phyloP scores from a whole-genome alignment of 2,329 filamentous ascomycete genomes.

The Xylaria sp. region DNA sequence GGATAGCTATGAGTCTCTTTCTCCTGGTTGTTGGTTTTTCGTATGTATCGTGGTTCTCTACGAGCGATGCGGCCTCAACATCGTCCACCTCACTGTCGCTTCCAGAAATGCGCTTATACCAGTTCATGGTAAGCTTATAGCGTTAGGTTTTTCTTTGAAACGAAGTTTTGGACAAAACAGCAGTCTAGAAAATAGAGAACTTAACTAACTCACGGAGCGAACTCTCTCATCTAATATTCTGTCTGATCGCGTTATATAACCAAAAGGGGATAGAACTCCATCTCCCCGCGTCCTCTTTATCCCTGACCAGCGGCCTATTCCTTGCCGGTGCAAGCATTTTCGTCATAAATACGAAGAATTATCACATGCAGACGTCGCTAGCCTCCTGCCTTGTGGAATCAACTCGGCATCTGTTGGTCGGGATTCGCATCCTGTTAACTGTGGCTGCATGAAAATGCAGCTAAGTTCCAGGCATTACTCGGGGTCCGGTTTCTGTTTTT shows the following conservation, averaged over 20 bases:
- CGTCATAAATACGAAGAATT: neutral
- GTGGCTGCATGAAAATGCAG: neutral
- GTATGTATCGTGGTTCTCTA: constrained; percentile 10
- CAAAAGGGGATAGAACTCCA: neutral
- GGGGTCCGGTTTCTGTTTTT: neutral
- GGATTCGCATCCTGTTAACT: neutral
- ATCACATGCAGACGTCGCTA: neutral
- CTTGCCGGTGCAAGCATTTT: neutral
- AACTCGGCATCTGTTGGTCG: neutral
- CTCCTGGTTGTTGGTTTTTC: neutral
- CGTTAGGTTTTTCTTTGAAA: neutral
- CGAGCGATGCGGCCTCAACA: constrained; percentile 3
- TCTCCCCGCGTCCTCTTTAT: neutral
- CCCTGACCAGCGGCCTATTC: neutral
- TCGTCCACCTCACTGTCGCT: neutral
- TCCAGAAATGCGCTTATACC: neutral
- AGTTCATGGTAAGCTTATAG: constrained; percentile 1
- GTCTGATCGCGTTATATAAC: neutral
- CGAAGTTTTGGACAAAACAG: neutral
- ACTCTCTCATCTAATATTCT: neutral
- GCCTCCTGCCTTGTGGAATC: neutral
- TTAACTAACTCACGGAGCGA: neutral
- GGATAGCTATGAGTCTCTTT: neutral
- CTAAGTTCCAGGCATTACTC: neutral
- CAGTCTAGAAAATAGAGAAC: neutral